Base-by-base conservation (phyloP, 2,329 filamentous ascomycete species). In the Xylaria sp. region DNA sequence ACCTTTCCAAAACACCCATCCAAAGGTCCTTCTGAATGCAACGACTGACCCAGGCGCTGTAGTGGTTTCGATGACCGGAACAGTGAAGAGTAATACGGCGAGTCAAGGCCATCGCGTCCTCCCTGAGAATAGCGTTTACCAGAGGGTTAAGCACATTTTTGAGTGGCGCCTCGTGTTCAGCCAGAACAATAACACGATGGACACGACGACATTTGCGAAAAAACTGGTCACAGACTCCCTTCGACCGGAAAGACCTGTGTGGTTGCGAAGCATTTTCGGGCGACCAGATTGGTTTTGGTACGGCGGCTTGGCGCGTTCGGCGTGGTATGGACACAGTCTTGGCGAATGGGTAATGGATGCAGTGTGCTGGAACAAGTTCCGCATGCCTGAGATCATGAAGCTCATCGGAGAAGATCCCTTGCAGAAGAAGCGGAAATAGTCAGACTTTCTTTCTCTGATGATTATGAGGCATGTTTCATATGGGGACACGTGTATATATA, bases 11-110 rank as follows among this genome's bases (percentile, higher is more conserved):
- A n/a, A 13, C 46, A 8, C 46, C 20, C 46, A 13, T n/a, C 25
- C 23, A 15, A 18, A 31, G 1, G 25, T 9, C 25, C 49, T 49
- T 10, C 5, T 2, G 4, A 18, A 41, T 43, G 12, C 1, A 4
- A 31, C 13, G 5, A 31, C 39, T 58, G 18, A 58, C 56, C 23
- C 9, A 15, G 15, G 13, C 25, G 15, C 20, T 12, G n/a, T 12
- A 58, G 56, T 88, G 83, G 83, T 87, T 20, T 84, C 84, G 74
- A 83, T 88, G 80, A 84, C 85, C 0, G 86, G 86, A 28, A 86
- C 85, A 1, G 85, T 88, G 13, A 78, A 79, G 51, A 86, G 83
- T 73, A 84, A 86, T 76, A 86, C 86, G 62, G 83, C 84, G 6
- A 79, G 76, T 71, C 81, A 82, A 49, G 74, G 75, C 1, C 78